A percentile compares a stretch with the other conserved stretches of the same genome.
These are phyloP conservation scores for Cordyceps javanica DNA, from an alignment of 2,329 filamentous ascomycete genomes.

Conservation along the genomic window DNA sequence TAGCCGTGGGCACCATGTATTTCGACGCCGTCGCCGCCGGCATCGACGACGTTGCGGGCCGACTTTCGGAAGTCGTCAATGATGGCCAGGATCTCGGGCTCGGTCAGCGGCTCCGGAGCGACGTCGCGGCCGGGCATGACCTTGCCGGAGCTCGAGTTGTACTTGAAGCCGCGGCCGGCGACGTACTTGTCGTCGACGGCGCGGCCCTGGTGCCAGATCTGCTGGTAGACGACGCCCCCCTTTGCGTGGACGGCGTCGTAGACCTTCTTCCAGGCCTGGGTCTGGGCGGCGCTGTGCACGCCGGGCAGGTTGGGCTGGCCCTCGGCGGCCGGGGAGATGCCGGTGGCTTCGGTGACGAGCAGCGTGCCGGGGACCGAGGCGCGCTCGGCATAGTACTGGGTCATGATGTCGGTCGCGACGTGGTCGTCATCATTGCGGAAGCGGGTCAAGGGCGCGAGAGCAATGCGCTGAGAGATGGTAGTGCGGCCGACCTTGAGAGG, in stretches of 20 bases:
- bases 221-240: slow-evolving; percentile 52
- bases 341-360: slow-evolving; percentile 41
- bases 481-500: slow-evolving; percentile 35
- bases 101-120: slow-evolving; percentile 57
- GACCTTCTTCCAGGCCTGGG: slow-evolving; percentile 52
- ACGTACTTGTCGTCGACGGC: slow-evolving; percentile 19
- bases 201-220: slow-evolving; percentile 58
- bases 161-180: slow-evolving; percentile 20
- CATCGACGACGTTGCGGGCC: slow-evolving; percentile 48
- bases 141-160: slow-evolving; percentile 8
- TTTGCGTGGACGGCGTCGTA: slow-evolving; percentile 57
- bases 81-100: slow-evolving; percentile 55
- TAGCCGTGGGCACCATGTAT: slow-evolving; percentile 49
- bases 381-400: slow-evolving; percentile 39
- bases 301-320: slow-evolving; percentile 40
- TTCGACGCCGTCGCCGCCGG: slow-evolving; percentile 65
- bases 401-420: slow-evolving; percentile 24
- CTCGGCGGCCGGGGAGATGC: slow-evolving; percentile 26
- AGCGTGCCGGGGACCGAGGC: slow-evolving; percentile 36
- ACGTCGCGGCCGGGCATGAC: slow-evolving; percentile 41
- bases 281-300: slow-evolving; percentile 49
- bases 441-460: slow-evolving; percentile 52
- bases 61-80: slow-evolving; percentile 53
- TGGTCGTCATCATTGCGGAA: slow-evolving; percentile 39
- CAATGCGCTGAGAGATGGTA: slow-evolving; percentile 37